Evolutionary conservation across 805 yeast species (phyloP), one percentile per base, ranked within the genome.

Genomic region (Schizosaccharomyces osmophilus): DNA sequence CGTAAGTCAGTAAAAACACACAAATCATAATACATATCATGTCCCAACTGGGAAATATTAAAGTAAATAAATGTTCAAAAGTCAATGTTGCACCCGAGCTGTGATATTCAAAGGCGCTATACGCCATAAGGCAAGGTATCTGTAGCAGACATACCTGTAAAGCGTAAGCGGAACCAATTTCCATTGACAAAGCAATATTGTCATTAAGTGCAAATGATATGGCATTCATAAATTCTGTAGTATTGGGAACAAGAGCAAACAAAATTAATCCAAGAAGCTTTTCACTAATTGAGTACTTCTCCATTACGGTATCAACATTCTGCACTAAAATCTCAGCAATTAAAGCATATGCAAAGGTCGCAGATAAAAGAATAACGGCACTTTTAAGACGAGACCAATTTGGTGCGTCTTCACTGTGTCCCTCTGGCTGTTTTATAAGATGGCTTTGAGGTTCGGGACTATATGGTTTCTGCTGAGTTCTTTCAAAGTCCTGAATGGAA

Each of bases 81-180:
- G 43, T 65, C 69, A 71, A n/a, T 72, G 62, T 15, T 61, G 61
- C 32, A 13, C 59, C 62, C 8, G 57, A 22, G 9, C 31, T 8
- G 36, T 57, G 54, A 26, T 48, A 43, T 55, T 62, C 60, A 61
- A 60, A 64, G 22, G 62, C 62, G 36, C 65, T 62, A 45, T 67
- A 87, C 13, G 90, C 69, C 11, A 88, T 95, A 69, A 93, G 78
- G 1, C 93, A 82, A 0, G 98, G 98, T 59, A 93, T 86, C 70
- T 93, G 98, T 65, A 93, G 77, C 63, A 93, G 75, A 66, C 95
- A 90, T 17, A 93, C 98, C 71, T 93, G 98, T 63, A 93, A 76
- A 0, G 95, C 98, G 70, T 93, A 93, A 0, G 98, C 98, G 64
- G 95, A 83, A 63, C 98, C 98, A 71, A 93, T 93, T 70, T 93